Conservation (phyloP, 495 filamentous ascomycete genomes). For the Xylaria nigripes region DNA sequence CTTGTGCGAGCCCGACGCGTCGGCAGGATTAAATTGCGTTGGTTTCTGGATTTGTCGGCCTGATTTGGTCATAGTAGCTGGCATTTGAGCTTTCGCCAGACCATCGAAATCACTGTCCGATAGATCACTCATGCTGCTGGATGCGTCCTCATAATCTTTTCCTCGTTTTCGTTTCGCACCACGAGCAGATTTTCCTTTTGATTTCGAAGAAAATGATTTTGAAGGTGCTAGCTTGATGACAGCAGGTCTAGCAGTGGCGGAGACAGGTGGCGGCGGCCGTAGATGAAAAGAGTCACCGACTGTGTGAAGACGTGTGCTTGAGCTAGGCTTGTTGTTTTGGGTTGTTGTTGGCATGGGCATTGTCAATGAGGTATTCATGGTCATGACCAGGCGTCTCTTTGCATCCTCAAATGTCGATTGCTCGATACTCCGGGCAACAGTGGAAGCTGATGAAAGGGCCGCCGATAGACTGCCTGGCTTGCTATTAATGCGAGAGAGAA, state of each 20-base stretch:
- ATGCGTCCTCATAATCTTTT: constrained; percentile 34
- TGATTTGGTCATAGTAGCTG: constrained; percentile 66
- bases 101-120: constrained; percentile 36
- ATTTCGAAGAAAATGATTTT: constrained; percentile 14
- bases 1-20: constrained; percentile 35
- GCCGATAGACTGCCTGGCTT: constrained; percentile 31
- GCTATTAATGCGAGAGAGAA: constrained; percentile 44
- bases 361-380: constrained; percentile 42
- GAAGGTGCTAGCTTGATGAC: constrained; percentile 6
- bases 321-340: not conserved
- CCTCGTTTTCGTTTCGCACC: constrained; percentile 43
- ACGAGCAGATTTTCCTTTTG: constrained; percentile 13
- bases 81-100: constrained; percentile 23
- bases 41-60: constrained; percentile 75
- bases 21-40: constrained; percentile 56
- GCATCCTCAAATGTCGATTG: constrained; percentile 40
- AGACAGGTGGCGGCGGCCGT: constrained; percentile 8
- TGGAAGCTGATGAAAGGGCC: constrained; percentile 27
- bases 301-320: constrained; percentile 14
- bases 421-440: constrained; percentile 23
- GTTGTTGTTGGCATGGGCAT: constrained; percentile 36
- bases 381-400: constrained; percentile 38
- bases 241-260: not conserved
- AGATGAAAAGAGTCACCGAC: constrained; percentile 20
- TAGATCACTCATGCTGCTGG: constrained; percentile 29